Percentiles rank a stretch among this genome's conserved stretches.
phyloP scores from a whole-genome alignment of 208 protist species.

The Porcisia hertigi region DNA sequence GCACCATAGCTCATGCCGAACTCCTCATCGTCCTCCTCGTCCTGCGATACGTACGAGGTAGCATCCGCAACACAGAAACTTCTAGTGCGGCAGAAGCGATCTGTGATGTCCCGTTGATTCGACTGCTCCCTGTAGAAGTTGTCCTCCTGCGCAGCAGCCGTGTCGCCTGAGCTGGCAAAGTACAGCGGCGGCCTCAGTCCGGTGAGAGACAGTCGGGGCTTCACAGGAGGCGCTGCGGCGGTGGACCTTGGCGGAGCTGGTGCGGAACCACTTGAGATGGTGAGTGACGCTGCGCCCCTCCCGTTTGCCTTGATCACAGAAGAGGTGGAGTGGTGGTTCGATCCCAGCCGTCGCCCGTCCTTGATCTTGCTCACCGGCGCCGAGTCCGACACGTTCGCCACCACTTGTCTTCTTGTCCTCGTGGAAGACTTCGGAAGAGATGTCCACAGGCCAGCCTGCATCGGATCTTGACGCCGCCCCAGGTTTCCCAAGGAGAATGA shows the following conservation, averaged over 20 bases:
- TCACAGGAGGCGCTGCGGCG: constrained; percentile 10
- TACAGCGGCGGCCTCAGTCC: constrained; percentile 44
- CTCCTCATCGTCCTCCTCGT: constrained; percentile 22
- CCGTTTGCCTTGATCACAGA: background rate
- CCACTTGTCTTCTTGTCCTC: background rate
- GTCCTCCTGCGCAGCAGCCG: constrained; percentile 37
- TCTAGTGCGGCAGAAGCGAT: constrained; percentile 9
- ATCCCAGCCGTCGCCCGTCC: background rate
- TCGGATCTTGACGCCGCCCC: background rate
- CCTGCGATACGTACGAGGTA: constrained; percentile 19
- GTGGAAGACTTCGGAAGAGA: background rate
- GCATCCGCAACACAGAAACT: constrained; percentile 17
- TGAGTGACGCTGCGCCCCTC: background rate
- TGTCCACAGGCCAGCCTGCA: background rate
- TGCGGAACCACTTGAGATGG: background rate
- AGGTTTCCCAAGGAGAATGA: background rate
- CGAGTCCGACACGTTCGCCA: constrained; percentile 15
- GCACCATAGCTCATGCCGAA: constrained; percentile 14
- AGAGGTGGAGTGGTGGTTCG: background rate
- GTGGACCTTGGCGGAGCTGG: background rate
- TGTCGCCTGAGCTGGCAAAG: constrained; percentile 49
- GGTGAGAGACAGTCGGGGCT: constrained; percentile 37
- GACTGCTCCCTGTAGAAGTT: constrained; percentile 34
- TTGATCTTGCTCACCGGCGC: constrained; percentile 13
- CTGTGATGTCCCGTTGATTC: constrained; percentile 12